Evolutionary conservation across 176 grass and related monocot species (phyloP), one percentile per base, ranked within the genome.

Genomic region (Aegilops speltoides): DNA sequence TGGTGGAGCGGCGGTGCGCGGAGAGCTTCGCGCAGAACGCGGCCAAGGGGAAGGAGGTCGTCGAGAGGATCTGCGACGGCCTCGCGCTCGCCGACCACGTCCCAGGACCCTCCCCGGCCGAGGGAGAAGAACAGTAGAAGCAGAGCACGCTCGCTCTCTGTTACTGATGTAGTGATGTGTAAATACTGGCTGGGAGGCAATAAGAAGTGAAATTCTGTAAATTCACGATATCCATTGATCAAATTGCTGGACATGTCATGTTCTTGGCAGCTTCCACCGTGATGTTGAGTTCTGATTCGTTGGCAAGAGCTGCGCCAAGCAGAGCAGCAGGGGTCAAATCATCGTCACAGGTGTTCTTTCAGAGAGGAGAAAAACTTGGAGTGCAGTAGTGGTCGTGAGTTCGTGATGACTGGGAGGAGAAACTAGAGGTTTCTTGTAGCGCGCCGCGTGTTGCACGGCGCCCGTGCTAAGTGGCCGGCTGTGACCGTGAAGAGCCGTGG

Each of bases 1-100:
- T 68, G 74, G 88, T 97, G 50, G 92, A 97, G 78, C 95, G 87
- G 13, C 88, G 86, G 4, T 94, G 92, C 86, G 92, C 92, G 4
- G 92, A 94, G 90, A 88, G 77, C 38, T 97, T 97, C 84, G 24
- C 1, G 60, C 77, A 87, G 77, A 94, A 94, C 45, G 91, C 88
- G 23, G 81, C 67, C 65, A 83, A 25, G 60, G 92, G 92, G 68
- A 50, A 78, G 83, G 92, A 92, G 77, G 90, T 87, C 68, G 84
- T 97, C 28, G 95, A 97, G 83, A 70, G 79, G 83, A 97, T 92
- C 64, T 94, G 90, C 80, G 61, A 80, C 1, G 85, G 90, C 20
- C 80, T 97, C 14, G 82, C 87, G 3, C 73, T 93, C 5, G 77
- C 78, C 0, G 80, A 74, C 24, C 7, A 43, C 72, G 3, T 56